Percentiles rank a stretch among this genome's conserved stretches.
phyloP scores from a whole-genome alignment of 176 grass and related monocot genomes.

The Ensete ventricosum region DNA sequence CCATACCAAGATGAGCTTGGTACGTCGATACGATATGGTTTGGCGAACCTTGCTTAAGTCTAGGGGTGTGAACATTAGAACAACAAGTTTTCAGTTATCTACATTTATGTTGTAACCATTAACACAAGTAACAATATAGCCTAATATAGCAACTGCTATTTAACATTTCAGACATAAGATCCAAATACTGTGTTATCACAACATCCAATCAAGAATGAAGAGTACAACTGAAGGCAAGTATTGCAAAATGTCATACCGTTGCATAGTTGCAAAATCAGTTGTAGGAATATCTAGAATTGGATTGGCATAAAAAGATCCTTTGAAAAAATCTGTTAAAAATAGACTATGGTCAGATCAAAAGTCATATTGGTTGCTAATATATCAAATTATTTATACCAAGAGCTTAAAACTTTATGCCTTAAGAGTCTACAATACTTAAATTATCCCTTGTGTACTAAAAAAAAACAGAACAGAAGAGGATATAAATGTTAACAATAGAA shows the following conservation, averaged over 20 bases:
- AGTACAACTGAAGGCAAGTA: not conserved
- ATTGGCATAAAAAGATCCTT: conserved; percentile 96
- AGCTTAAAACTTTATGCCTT: not conserved
- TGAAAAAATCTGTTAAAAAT: conserved; percentile 61
- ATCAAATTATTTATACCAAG: not conserved
- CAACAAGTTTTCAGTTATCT: not conserved
- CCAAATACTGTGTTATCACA: not conserved
- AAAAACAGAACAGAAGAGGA: not conserved
- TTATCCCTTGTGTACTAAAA: not conserved
- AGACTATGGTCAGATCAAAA: not conserved
- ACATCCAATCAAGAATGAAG: not conserved
- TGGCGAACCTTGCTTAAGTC: no score
- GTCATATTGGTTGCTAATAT: not conserved
- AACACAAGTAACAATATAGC: not conserved
- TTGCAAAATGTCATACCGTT: conserved; percentile 32
- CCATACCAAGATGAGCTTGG: no score
- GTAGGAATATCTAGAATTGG: conserved; percentile 75
- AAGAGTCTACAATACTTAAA: not conserved
- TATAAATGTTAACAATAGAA: not conserved
- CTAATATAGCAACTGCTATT: not conserved
- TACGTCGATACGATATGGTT: no score
- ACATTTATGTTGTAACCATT: not conserved
- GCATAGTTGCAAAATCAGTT: conserved; percentile 42
- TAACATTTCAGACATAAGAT: not conserved
- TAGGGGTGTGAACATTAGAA: no score